Percentiles rank a stretch among this genome's conserved stretches.
These are phyloP conservation scores for Podospora comata DNA, from an alignment of 495 filamentous ascomycete genomes.

Conservation along the genomic window DNA sequence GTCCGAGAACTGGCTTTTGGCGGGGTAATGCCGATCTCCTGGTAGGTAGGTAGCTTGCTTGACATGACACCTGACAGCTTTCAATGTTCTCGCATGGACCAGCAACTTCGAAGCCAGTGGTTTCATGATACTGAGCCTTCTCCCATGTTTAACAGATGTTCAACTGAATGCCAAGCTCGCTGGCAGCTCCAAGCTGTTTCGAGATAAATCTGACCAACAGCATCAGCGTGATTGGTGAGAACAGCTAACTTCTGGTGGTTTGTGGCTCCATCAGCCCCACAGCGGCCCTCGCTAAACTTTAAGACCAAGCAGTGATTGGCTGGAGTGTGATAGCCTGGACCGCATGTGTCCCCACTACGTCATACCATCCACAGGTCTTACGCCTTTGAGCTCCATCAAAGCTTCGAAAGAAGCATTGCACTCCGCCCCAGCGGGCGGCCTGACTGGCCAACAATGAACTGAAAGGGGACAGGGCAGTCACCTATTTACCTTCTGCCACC, in stretches of 20 bases:
- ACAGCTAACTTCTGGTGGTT: not conserved
- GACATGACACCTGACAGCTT: not conserved
- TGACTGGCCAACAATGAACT: not conserved
- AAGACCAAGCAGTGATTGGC: not conserved
- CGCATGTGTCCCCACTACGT: not conserved
- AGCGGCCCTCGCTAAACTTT: conserved; percentile 4
- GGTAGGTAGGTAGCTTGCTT: not conserved
- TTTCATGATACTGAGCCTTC: not conserved
- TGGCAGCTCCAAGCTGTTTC: not conserved
- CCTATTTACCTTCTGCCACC: not conserved
- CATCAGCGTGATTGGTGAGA: conserved; percentile 9
- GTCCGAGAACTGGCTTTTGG: not conserved
- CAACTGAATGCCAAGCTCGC: not conserved
- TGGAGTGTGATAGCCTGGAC: not conserved
- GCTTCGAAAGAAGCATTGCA: not conserved
- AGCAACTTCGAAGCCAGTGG: not conserved
- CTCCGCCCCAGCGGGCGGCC: not conserved
- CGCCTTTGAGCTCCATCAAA: not conserved
- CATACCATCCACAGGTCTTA: not conserved
- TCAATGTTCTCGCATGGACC: not conserved
- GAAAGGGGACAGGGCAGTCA: not conserved
- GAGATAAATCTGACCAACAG: conserved; percentile 17
- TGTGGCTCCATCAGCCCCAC: conserved; percentile 3
- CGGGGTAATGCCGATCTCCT: not conserved
- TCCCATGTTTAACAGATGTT: not conserved